Evolutionary conservation across 2,329 filamentous ascomycete species (phyloP), one percentile per base, ranked within the genome.

Genomic region (Camptophora hylomeconis): DNA sequence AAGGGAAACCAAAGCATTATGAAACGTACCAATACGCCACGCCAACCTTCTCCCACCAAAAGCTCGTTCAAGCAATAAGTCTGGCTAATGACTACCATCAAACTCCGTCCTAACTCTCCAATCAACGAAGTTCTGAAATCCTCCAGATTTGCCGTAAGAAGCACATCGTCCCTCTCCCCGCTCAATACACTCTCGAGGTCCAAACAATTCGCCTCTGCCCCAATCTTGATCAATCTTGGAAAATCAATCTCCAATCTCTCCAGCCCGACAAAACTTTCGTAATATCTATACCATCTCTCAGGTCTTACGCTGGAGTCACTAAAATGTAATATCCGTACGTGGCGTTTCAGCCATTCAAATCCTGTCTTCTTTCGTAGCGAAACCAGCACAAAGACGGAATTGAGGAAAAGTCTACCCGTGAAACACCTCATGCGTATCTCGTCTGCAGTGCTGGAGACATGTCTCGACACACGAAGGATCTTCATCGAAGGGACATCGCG

Each of bases 171-270:
- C 16, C 26, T 11, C 9, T 13, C 17, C 3, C 28, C 28, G 10
- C 10, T 20, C 21, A 31, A 14, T 14, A 31, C 16, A 4, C 20
- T 13, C 6, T 15, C 16, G 5, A 31, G 10, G 10, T 11, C 16
- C 13, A 25, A 14, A 7, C 12, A 11, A 10, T 17, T 5, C 25
- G 11, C 13, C 13, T 16, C 13, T 6, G 10, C 17, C 12, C 20
- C 25, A 4, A 30, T 13, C 21, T 11, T 31, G 8, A 17, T 23
- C 22, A 31, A 21, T 3, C 14, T 19, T 3, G 21, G 21, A 25
- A 31, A 31, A 14, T 24, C 22, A 16, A 31, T 31, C 22, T 31
- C 28, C n/a, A 31, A 20, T 17, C 15, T 19, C 12, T 14, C 15
- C 20, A 31, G 11, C 14, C 17, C n/a, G 4, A 7, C 16, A 9